Evolutionary conservation across 2,329 filamentous ascomycete genomes (phyloP).

Genomic region (Penicillium sp.): DNA sequence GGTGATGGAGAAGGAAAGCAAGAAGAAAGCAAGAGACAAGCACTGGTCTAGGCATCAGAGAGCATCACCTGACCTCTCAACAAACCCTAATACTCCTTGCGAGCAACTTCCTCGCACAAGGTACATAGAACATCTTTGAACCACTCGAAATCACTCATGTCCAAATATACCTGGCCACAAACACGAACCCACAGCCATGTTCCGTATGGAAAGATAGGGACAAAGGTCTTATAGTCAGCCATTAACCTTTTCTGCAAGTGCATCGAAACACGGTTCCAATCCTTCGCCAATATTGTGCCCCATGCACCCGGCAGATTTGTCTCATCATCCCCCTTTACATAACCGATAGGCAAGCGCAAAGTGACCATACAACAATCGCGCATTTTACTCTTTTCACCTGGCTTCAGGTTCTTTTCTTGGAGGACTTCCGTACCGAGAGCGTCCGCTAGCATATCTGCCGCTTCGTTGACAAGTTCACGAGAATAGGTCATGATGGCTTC

Average conservation of each 20-base stretch:
- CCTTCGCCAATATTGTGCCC: conserved; percentile 40
- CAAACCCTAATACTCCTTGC: conserved; percentile 36
- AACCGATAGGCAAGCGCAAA: conserved; percentile 66
- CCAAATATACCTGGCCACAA: conserved; percentile 83
- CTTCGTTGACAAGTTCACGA: conserved; percentile 62
- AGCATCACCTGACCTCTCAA: too few relatives aligned
- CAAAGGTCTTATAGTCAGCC: conserved; percentile 66
- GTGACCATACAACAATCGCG: conserved; percentile 71
- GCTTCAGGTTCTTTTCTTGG: conserved; percentile 49
- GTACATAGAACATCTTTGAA: conserved; percentile 60
- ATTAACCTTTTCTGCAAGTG: conserved; percentile 61
- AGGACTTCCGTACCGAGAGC: conserved; percentile 70
- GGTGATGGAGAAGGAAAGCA: too few relatives aligned
- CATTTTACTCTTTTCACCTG: conserved; percentile 41
- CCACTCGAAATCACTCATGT: conserved; percentile 74
- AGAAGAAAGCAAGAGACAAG: too few relatives aligned
- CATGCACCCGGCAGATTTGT: not conserved
- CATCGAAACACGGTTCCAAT: conserved; percentile 46
- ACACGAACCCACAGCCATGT: conserved; percentile 69
- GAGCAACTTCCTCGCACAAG: conserved; percentile 54
- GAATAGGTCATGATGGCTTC: conserved; percentile 65
- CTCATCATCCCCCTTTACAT: conserved; percentile 14
- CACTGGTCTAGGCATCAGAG: too few relatives aligned
- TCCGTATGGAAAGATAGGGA: conserved; percentile 63
- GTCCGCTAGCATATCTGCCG: conserved; percentile 60